Percentiles rank a stretch among this genome's conserved stretches.
These are phyloP conservation scores for Stephania japonica DNA, from an alignment of 164 flowering plant species.

Conservation along the genomic window DNA sequence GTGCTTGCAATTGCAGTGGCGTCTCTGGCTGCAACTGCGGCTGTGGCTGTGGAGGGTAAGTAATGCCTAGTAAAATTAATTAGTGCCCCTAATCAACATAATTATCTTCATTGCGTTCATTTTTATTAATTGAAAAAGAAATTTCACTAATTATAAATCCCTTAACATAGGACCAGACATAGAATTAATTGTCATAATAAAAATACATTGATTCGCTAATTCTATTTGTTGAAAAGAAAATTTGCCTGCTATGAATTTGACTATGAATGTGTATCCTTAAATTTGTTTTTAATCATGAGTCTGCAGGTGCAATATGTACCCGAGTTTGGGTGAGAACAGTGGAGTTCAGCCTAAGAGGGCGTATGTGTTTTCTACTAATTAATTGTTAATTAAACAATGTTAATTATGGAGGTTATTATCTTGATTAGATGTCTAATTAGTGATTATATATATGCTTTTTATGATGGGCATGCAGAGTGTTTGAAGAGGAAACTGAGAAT, in stretches of 20 bases:
- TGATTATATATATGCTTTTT: no score
- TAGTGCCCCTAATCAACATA: background rate
- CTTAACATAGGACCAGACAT: no score
- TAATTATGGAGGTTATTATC: background rate
- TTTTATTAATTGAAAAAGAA: background rate
- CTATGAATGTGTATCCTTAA: no score
- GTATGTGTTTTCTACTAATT: conserved; percentile 7
- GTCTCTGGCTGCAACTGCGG: conserved; percentile 62
- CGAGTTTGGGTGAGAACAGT: conserved; percentile 27
- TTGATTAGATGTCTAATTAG: background rate
- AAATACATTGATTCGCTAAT: no score
- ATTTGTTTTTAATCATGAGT: background rate
- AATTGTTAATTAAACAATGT: no score
- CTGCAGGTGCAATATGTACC: conserved; percentile 44
- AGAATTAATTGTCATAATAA: no score
- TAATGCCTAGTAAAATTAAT: no score
- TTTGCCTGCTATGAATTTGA: no score
- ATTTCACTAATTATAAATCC: no score
- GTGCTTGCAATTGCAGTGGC: conserved; percentile 59
- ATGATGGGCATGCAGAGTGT: conserved; percentile 3
- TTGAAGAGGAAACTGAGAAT: conserved; percentile 14
- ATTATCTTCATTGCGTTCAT: background rate
- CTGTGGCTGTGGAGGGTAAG: conserved; percentile 48
- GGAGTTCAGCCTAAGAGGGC: conserved; percentile 19
- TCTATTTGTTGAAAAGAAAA: no score